Conservation (phyloP, 2,329 filamentous ascomycete genomes). For the Coniella vitis region DNA sequence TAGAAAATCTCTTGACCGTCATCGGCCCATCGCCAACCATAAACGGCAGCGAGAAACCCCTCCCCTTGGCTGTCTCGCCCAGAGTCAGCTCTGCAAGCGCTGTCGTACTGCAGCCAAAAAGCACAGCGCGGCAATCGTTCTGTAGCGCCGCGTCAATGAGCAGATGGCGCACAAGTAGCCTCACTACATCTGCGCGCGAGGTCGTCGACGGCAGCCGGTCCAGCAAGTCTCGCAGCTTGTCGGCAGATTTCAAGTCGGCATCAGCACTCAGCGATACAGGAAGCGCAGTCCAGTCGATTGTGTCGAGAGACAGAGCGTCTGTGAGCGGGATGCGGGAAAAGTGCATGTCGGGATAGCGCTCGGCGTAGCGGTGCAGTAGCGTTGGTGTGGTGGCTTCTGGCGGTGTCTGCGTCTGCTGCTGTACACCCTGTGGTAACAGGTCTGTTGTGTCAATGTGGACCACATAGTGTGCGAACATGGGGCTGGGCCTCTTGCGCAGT, state of each 20-base stretch:
- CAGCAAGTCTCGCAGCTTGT: constrained; percentile 49
- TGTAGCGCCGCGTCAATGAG: constrained; percentile 58
- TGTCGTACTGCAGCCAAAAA: constrained; percentile 84
- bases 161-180: constrained; percentile 64
- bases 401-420: not conserved
- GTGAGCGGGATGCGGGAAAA: constrained; percentile 61
- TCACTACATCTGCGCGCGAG: constrained; percentile 65
- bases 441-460: constrained; percentile 44
- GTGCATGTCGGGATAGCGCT: constrained; percentile 57
- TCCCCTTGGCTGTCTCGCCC: constrained; percentile 82
- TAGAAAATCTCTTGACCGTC: constrained; percentile 22
- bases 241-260: constrained; percentile 20
- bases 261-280: constrained; percentile 20
- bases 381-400: constrained; percentile 24
- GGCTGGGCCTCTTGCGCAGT: constrained; percentile 53
- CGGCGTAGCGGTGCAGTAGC: constrained; percentile 46
- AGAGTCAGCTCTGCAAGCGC: constrained; percentile 80
- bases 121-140: constrained; percentile 58
- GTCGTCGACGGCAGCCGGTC: constrained; percentile 63
- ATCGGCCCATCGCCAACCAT: constrained; percentile 67
- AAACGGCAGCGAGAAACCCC: constrained; percentile 78
- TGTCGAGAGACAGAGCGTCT: constrained; percentile 45
- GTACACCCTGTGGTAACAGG: constrained; percentile 18
- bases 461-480: constrained; percentile 61
- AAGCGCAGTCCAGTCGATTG: constrained; percentile 48